These are phyloP conservation scores for Limnomonas spitsbergensis DNA, from an alignment of 139 green algal species.

Conservation along the genomic window DNA sequence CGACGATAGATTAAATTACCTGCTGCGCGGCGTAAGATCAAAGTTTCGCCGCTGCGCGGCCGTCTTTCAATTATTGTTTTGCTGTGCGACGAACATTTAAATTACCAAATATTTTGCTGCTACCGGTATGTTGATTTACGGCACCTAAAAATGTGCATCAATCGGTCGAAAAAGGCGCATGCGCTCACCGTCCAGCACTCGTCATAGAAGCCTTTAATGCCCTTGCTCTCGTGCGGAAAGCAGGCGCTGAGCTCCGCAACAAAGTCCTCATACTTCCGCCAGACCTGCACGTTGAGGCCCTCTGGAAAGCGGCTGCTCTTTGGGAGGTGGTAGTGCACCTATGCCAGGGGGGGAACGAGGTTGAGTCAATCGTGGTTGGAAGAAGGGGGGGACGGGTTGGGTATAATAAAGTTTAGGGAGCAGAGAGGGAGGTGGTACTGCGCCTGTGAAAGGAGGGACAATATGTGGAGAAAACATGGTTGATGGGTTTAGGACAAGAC, in stretches of 20 bases:
- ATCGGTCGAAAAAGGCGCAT: not conserved
- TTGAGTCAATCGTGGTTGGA: not conserved
- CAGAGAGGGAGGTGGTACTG: not conserved
- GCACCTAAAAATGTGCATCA: no score
- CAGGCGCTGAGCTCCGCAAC: conserved; percentile 62
- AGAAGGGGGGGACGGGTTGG: not conserved
- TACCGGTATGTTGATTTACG: no score
- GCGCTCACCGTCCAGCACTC: conserved; percentile 71
- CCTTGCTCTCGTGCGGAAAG: conserved; percentile 79
- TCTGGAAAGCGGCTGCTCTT: conserved; percentile 14
- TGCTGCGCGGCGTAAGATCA: no score
- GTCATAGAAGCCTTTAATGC: conserved; percentile 85
- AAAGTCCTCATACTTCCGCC: conserved; percentile 63
- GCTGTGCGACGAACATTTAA: no score
- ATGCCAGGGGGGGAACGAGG: conserved; percentile 47
- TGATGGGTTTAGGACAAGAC: not conserved
- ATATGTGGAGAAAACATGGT: not conserved
- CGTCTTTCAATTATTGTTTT: no score
- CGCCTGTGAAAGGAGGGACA: not conserved
- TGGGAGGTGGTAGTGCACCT: conserved; percentile 94
- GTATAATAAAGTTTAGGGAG: not conserved
- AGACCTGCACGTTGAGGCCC: conserved; percentile 3
- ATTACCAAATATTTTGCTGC: no score
- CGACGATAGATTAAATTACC: no score
- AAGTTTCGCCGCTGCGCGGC: no score